Percentiles rank a stretch among this genome's conserved stretches.
These are phyloP conservation scores for Corchorus olitorius DNA, from an alignment of 345 rosid species.

Conservation along the genomic window DNA sequence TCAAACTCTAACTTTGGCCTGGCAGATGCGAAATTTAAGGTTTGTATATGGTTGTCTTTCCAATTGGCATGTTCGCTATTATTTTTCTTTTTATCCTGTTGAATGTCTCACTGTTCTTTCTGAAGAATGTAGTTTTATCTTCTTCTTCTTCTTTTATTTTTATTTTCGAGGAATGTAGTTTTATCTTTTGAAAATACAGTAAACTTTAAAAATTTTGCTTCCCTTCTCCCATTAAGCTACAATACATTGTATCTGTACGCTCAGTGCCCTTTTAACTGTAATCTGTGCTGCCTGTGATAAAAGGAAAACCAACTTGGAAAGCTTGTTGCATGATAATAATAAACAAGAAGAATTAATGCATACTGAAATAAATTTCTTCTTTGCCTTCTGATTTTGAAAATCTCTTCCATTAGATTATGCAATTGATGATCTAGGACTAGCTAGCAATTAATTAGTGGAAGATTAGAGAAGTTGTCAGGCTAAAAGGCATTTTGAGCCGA, in stretches of 20 bases:
- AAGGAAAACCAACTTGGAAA: background rate
- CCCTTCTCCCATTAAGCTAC: slow-evolving; percentile 1
- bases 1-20: slow-evolving; percentile 36
- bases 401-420: background rate
- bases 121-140: background rate
- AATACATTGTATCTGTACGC: background rate
- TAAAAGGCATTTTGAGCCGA: background rate
- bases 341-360: background rate
- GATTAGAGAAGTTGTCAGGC: background rate
- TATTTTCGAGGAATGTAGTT: background rate
- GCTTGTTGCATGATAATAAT: background rate
- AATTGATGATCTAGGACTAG: background rate
- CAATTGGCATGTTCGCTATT: background rate
- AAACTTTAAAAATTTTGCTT: slow-evolving; percentile 5
- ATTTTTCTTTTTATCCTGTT: slow-evolving; percentile 32
- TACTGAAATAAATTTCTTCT: background rate
- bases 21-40: slow-evolving; percentile 66
- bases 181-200: background rate
- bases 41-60: slow-evolving; percentile 28
- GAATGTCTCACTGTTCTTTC: background rate
- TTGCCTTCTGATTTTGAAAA: background rate
- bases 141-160: background rate
- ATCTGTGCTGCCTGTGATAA: background rate
- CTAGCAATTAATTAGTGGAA: background rate
- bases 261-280: background rate